Conservation (phyloP, 2,329 filamentous ascomycete species). For the Alternaria triticina region DNA sequence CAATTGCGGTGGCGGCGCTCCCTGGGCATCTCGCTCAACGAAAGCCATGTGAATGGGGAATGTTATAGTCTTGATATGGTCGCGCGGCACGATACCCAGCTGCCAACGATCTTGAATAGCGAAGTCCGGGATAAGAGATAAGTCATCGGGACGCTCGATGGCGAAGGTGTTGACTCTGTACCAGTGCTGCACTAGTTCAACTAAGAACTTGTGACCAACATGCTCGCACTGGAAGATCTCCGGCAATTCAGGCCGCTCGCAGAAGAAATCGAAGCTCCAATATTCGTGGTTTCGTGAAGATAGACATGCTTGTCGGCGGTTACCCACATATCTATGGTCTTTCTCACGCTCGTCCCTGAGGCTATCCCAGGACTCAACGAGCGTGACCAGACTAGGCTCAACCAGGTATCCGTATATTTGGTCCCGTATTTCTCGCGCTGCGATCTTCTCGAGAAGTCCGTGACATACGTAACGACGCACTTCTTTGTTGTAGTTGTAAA, state of each 20-base stretch:
- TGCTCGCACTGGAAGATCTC: not conserved
- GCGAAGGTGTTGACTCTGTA: not conserved
- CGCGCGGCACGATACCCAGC: not conserved
- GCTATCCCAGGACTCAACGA: no score
- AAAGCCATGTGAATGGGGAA: not conserved
- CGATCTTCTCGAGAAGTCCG: not conserved
- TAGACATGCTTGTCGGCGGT: no score
- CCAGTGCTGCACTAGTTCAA: not conserved
- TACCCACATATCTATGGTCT: no score
- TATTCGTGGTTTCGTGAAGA: no score
- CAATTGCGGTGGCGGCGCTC: accelerated
- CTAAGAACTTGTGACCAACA: not conserved
- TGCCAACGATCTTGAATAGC: not conserved
- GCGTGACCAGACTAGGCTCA: no score
- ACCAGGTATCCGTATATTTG: not conserved
- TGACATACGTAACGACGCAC: not conserved
- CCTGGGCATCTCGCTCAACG: not conserved
- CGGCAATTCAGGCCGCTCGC: no score
- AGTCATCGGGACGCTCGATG: not conserved
- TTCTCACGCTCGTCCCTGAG: no score
- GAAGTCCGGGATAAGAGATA: accelerated
- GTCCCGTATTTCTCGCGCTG: not conserved
- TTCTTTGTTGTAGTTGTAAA: not conserved
- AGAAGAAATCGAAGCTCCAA: no score
- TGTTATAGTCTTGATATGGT: not conserved